Evolutionary conservation across 208 protist genomes (phyloP), one percentile per base, ranked within the genome.

Genomic region (Porcisia hertigi): DNA sequence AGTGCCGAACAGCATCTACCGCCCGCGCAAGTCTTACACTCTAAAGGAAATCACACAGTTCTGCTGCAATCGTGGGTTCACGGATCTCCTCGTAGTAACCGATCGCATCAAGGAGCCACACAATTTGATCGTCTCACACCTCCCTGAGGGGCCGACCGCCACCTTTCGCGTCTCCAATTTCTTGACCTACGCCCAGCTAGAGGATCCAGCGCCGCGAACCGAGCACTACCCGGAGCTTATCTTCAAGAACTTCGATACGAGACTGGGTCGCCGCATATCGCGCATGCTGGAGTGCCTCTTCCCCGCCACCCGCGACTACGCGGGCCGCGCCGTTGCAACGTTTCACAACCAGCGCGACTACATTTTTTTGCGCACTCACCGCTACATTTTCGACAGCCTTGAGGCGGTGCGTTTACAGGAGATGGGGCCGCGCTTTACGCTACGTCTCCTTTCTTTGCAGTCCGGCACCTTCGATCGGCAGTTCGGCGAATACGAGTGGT

Each of bases 261-360:
- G 94, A 23, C 86, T 98, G 3, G 97, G 97, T 45, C 87, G 92
- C 23, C 90, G 95, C 47, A 94, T 98, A 52, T 77, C 86, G 0
- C 91, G 94, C 54, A 83, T 98, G 82, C 77, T 98, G 30, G 86
- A 97, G 73, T 94, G 90, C 70, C 82, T 98, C 12, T 98, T 98
- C 67, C 97, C 97, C 3, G 69, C 86, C 14, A 94, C 89, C 30
- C 85, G 92, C 41, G 92, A 98, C 75, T 98, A 97, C 82, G 88
- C 83, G 16, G 95, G 95, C 41, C 88, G 97, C 54, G 92, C 91
- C 34, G 96, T 98, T 36, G 89, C 92, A 2, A 98, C 97, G 0
- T 98, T 98, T 74, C 94, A 98, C 85, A 98, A 97, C 83, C 93
- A 98, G 73, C 90, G 95, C 52, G 97, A 98, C 75, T 98, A 97